Evolutionary conservation across 2,329 filamentous ascomycete species (phyloP), one percentile per base, ranked within the genome.

Genomic region (Arthrinium puccinioides): DNA sequence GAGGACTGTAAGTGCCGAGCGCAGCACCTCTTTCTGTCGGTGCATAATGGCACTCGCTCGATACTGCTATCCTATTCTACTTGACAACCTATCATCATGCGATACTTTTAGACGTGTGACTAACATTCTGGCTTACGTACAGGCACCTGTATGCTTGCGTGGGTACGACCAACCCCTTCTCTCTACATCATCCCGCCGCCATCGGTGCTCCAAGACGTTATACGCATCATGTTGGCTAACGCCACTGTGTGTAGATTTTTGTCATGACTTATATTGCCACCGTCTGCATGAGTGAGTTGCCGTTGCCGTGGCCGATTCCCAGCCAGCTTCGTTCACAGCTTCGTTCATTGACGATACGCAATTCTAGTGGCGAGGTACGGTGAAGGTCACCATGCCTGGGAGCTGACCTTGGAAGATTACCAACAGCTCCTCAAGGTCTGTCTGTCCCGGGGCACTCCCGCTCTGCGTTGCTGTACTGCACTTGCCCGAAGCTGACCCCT

Each of bases 311-410:
- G 11, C 5, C 20, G 9, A 27, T 15, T 9, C n/a, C 24, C 13
- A 8, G 4, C 14, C 10, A 27, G 19, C 5, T 7, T 9, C 6
- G 2, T 9, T 11, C 18, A 9, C 21, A 11, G 8, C 2, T 9
- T 11, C 9, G 7, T 11, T n/a, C 8, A 26, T 8, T 18, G 15
- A 33, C 27, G 9, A 23, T 15, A 11, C 11, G n/a, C 5, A 6
- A 16, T 23, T 21, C 11, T 18, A 52, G 49, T 48, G 50, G 40
- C 40, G 8, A 41, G 46, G 3, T 43, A 52, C 18, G 48, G 51
- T 5, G 44, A 45, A 26, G 50, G 50, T 2, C 40, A 42, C 13
- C 44, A 52, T 33, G 43, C 45, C 6, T 51, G 48, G 48, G 51
- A 53, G 19, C 15, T 53, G 7, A 47, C 47, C 7, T 5, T n/a